Percentiles rank a stretch among this genome's conserved stretches.
Conservation (phyloP, 2,329 filamentous ascomycete species). For the Metarhizium robertsii region DNA sequence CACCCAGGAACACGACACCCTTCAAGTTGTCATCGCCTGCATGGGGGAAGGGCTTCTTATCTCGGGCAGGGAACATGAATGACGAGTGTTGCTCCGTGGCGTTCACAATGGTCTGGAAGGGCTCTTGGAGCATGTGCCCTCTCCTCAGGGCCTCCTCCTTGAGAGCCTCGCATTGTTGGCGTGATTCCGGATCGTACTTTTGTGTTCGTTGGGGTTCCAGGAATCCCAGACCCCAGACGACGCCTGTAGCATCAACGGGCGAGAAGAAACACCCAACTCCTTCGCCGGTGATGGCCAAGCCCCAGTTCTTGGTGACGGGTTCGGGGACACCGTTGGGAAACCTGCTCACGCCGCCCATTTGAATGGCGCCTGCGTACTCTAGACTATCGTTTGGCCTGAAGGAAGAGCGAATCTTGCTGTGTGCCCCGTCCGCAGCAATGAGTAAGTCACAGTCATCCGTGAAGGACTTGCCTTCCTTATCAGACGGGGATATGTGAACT, state of each 20-base stretch:
- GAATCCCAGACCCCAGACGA: too few relatives aligned
- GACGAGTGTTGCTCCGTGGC: slow-evolving; percentile 22
- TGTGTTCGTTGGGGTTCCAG: too few relatives aligned
- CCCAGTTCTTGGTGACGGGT: slow-evolving; percentile 24
- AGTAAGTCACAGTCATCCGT: slow-evolving; percentile 20
- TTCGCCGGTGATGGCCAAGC: slow-evolving; percentile 14
- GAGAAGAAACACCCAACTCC: too few relatives aligned
- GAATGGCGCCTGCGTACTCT: slow-evolving; percentile 23
- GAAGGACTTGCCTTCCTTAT: too few relatives aligned
- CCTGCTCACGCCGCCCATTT: slow-evolving; percentile 22
- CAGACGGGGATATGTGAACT: too few relatives aligned
- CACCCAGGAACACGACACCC: slow-evolving; percentile 28
- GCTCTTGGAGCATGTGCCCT: slow-evolving; percentile 22
- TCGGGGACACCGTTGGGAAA: slow-evolving; percentile 22
- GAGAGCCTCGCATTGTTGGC: too few relatives aligned
- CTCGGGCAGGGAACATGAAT: slow-evolving; percentile 27
- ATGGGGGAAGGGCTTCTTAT: slow-evolving; percentile 31
- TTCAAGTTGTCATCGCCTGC: slow-evolving; percentile 7
- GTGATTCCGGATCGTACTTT: too few relatives aligned
- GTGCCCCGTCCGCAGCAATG: slow-evolving; percentile 30
- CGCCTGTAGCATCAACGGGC: too few relatives aligned
- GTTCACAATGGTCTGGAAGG: slow-evolving; percentile 24
- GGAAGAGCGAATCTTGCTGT: slow-evolving; percentile 24
- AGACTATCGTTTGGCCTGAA: slow-evolving; percentile 26
- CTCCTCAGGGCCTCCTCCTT: slow-evolving; percentile 9